Percentiles rank a stretch among this genome's conserved stretches.
Evolutionary conservation across 1,139 yeast genomes (phyloP).

Genomic region (Ogataea hybrid): DNA sequence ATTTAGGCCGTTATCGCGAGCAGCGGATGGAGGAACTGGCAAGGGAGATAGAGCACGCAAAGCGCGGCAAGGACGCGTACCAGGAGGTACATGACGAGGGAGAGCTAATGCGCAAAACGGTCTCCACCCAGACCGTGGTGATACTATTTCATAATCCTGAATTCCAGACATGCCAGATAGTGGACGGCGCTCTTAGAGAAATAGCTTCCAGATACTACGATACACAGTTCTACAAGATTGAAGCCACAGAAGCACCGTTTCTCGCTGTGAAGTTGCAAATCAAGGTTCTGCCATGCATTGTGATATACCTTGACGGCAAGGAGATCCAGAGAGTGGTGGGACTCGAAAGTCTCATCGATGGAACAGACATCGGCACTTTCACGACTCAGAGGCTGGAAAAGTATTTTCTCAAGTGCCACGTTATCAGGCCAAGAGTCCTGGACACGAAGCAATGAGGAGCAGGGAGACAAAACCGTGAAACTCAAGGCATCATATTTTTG

Average conservation of each 20-base stretch:
- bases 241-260: conserved; percentile 70
- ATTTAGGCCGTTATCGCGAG: conserved; percentile 42
- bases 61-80: conserved; percentile 35
- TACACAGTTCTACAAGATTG: conserved; percentile 53
- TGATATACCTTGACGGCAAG: conserved; percentile 58
- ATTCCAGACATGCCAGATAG: conserved; percentile 57
- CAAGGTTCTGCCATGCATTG: conserved; percentile 69
- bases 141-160: conserved; percentile 65
- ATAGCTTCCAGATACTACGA: conserved; percentile 59
- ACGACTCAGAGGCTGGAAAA: conserved; percentile 36
- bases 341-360: conserved; percentile 55
- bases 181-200: conserved; percentile 49
- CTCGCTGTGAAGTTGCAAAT: conserved; percentile 59
- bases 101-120: conserved; percentile 50
- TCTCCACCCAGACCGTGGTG: conserved; percentile 43
- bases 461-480: too few species aligned
- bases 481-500: too few species aligned
- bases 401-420: conserved; percentile 25
- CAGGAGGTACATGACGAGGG: conserved; percentile 52
- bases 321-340: conserved; percentile 65
- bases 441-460: conserved; percentile 25
- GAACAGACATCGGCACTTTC: conserved; percentile 28
- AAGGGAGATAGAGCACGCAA: conserved; percentile 42
- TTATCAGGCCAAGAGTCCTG: conserved; percentile 37
- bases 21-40: conserved; percentile 48